Percentiles rank a stretch among this genome's conserved stretches.
Evolutionary conservation across 2,329 filamentous ascomycete species (phyloP).

Genomic region (Cladosporium austrohemisphaericum): DNA sequence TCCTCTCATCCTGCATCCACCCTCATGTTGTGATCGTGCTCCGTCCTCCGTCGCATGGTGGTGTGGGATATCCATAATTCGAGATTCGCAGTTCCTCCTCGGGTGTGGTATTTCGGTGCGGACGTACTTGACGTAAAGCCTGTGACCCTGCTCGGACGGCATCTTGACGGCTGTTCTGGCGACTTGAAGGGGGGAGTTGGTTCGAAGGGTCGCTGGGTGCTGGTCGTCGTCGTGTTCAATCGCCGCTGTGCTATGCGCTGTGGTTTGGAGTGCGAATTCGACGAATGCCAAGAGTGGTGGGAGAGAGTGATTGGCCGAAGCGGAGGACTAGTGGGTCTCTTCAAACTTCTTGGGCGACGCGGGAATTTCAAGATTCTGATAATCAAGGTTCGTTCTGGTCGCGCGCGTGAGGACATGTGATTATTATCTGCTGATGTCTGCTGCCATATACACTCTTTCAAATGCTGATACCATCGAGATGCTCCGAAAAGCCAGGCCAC

Average conservation of each 20-base stretch:
- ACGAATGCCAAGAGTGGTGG: too few species aligned
- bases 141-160: constrained; percentile 29
- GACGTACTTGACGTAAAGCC: constrained; percentile 34
- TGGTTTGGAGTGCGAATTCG: not conserved
- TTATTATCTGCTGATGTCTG: too few species aligned
- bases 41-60: constrained; percentile 7
- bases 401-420: too few species aligned
- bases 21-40: not conserved
- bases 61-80: constrained; percentile 4
- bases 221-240: constrained; percentile 14
- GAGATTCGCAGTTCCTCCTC: constrained; percentile 12
- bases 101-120: constrained; percentile 10
- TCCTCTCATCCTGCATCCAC: not conserved
- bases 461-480: too few species aligned
- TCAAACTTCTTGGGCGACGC: too few species aligned
- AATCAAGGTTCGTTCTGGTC: too few species aligned
- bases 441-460: too few species aligned
- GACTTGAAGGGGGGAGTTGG: constrained; percentile 12
- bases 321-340: too few species aligned
- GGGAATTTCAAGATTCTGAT: too few species aligned
- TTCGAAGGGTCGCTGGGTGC: constrained; percentile 17
- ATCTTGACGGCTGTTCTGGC: constrained; percentile 25
- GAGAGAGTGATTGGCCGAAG: too few species aligned
- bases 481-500: too few species aligned
- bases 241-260: not conserved